Percentiles rank a stretch among this genome's conserved stretches.
Conservation (phyloP, 345 rosid genomes). For the Bruguiera sexangula region DNA sequence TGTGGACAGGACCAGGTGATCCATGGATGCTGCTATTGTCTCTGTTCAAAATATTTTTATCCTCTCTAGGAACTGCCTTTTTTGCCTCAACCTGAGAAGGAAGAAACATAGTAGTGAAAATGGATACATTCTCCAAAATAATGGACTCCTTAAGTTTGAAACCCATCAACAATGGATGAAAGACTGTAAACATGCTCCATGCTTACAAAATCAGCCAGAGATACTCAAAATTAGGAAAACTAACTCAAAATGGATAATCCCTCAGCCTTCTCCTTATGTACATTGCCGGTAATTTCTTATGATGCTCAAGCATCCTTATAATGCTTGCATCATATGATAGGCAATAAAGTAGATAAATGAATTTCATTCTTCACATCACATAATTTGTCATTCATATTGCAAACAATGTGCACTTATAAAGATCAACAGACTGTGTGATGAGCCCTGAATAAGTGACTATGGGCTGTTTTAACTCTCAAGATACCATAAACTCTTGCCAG, state of each 20-base stretch:
- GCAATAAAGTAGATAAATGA: background rate
- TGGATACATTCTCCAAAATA: background rate
- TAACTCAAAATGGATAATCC: too few species aligned
- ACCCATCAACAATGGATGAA: background rate
- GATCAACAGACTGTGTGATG: background rate
- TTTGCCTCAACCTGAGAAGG: conserved; percentile 90
- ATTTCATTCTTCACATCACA: background rate
- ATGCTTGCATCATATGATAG: background rate
- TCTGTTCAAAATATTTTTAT: conserved; percentile 56
- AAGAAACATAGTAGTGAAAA: conserved; percentile 10
- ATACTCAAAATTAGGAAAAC: too few species aligned
- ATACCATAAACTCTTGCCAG: too few species aligned
- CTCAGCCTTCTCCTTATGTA: background rate
- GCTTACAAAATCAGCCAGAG: too few species aligned
- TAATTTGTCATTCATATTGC: background rate
- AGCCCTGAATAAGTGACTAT: background rate
- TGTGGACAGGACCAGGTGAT: conserved; percentile 59
- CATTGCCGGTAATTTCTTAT: background rate
- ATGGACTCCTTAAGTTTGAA: background rate
- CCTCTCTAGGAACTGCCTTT: conserved; percentile 93
- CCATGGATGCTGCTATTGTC: conserved; percentile 52
- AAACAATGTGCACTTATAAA: background rate
- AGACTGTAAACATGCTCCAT: background rate
- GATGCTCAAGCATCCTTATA: background rate
- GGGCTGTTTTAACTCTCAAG: background rate